A percentile compares a stretch with the other conserved stretches of the same genome.
Conservation (phyloP, 164 flowering plant species). For the Magnolia officinalis region DNA sequence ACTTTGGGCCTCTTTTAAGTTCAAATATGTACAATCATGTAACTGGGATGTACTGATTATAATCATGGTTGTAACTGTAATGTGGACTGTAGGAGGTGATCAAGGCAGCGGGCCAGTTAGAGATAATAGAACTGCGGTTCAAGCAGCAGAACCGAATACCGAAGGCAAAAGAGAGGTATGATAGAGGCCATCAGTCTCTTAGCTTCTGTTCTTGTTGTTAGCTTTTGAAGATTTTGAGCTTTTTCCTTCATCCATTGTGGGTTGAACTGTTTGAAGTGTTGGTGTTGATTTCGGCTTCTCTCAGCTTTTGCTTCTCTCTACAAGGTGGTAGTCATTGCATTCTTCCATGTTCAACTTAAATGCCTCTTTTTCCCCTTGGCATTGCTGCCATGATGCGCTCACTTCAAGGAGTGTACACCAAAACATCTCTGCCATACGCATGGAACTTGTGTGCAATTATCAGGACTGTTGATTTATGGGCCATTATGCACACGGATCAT, state of each 20-base stretch:
- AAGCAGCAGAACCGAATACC: constrained; percentile 29
- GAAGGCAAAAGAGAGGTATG: constrained; percentile 40
- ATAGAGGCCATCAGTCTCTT: constrained; percentile 6
- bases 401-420: background rate
- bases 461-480: no score
- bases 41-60: background rate
- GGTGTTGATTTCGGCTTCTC: background rate
- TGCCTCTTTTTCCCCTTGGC: background rate
- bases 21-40: no score
- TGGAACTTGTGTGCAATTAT: no score
- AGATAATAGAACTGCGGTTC: constrained; percentile 28
- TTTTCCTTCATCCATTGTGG: background rate
- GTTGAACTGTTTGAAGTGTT: background rate
- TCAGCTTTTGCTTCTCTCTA: background rate
- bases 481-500: no score
- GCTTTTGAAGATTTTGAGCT: background rate
- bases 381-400: background rate
- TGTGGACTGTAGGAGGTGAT: constrained; percentile 28
- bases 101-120: constrained; percentile 26
- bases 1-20: background rate
- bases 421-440: no score
- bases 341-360: background rate
- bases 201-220: constrained; percentile 6
- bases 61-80: background rate
- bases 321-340: background rate